Evolutionary conservation across 192 early-diverging fungal genomes (phyloP), one percentile per base, ranked within the genome.

Genomic region (Endogone sp.): DNA sequence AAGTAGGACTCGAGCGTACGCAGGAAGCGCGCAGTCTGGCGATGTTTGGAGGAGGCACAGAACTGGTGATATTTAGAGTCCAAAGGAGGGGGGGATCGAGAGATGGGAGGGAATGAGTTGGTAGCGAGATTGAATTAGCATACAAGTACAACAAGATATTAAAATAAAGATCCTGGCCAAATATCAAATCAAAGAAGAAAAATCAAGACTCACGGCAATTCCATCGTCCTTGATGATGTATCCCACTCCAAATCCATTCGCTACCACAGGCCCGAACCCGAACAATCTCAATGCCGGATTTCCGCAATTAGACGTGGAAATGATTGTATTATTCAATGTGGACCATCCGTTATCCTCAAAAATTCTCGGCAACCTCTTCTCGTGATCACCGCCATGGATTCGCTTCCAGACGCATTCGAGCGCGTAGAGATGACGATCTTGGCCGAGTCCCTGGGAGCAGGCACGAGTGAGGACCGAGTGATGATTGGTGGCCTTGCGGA

Each of bases 381-480:
- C 66, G 13, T 62, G 57, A 21, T 67, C 32, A 4, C 60, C 57
- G 20, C 71, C 63, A 54, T 77, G 23, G 8, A 77, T n/a, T 55
- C 73, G 67, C n/a, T 82, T 65, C 73, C 73, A 86, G 75, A 90
- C 76, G 64, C 79, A 86, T 62, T 89, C 82, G 23, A 97, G 86
- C 1, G 90, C 94, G 27, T 94, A 87, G 76, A 97, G 66, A 77
- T 97, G 95, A 30, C 94, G 89, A 73, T 97, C 95, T 63, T 94
- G 89, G 56, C 94, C 95, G 44, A 85, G 55, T 23, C 94, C 95
- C 59, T 76, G 69, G 4, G 90, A 79, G n/a, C 91, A 92, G 1
- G 87, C 89, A 13, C 65, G 73, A 61, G 92, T 92, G 73, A 89
- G 80, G 31, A 78, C 72, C 3, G 81, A 73, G 60, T 96, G 95